Base-by-base conservation (phyloP, 1,284 basidiomycete species). In the Tilletia indica region DNA sequence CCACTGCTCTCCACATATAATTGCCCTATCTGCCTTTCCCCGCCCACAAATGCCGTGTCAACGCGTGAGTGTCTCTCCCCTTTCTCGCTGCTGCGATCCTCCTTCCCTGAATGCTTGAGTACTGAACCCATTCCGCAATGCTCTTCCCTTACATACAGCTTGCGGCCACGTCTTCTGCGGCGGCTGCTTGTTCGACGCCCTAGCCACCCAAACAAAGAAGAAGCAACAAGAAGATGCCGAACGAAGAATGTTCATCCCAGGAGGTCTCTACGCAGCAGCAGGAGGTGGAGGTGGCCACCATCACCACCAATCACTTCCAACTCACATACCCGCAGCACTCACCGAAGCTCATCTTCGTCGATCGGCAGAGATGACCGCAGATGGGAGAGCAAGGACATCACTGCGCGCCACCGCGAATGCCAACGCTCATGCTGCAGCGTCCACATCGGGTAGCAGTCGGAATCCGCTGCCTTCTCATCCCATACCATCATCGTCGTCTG, bases 151-250 rank as follows among this genome's bases (percentile, higher is more conserved):
- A 67, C 71, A 77, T 45, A 79, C 81, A 5, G 76, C 80, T 3
- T 82, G 81, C 64, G 81, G 81, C 19, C 81, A 82, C 69, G 70
- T 82, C 61, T 81, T 82, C 70, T 82, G 81, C 68, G 80, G 80
- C 48, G 72, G 72, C 1, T 82, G 81, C 31, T 69, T 82, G 14
- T 81, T 77, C 38, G 77, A 81, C 42, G 73, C 81, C 3, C 76
- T 82, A 16, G 72, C 76, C 48, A 74, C 75, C 8, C 74, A 78
- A 61, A 75, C 76, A 12, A 49, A 73, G 8, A 76, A 76, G 73
- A 69, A 77, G 64, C 69, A 74, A 25, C 54, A 72, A 4, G 73
- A 77, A 45, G 76, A 76, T n/a, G 11, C 67, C 1, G 72, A 73
- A 47, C 64, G 70, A 54, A 66, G 61, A 25, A 64, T 64, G 4